Base-by-base conservation (phyloP, 805 yeast genomes). In the Jamesozyma spencerorum region DNA sequence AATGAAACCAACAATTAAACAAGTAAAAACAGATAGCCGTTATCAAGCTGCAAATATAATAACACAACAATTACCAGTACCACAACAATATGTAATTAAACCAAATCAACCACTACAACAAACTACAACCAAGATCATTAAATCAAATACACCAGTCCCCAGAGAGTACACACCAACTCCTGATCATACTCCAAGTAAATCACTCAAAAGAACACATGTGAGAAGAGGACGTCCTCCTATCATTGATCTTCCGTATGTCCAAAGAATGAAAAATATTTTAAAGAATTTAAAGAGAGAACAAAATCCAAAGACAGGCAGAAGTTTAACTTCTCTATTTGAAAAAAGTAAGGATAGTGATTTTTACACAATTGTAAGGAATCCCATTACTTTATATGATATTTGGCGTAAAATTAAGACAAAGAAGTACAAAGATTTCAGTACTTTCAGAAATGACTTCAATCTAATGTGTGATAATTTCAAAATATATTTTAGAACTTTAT, bases 261-360 rank as follows among this genome's bases (percentile, higher is more conserved):
- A 86, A 55, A 71, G 97, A 47, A 87, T 90, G 62, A 88, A 90
- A 60, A 79, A 85, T 49, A 79, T 92, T 30, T 65, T 92, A 69
- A 77, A 94, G 58, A 79, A 76, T 37, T 68, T 92, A 55, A 84
- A 87, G 54, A 84, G 84, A 55, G 79, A 82, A 44, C 72, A 75
- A 34, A 78, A 73, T 50, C 68, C 70, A 1, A 66, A 66, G 34
- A 70, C 70, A 11, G 70, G 69, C 35, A 65, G 71, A 18, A 65
- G 72, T 28, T 63, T 84, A 33, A 73, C 79, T n/a, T 55, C 68
- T 14, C 74, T 74, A 48, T 87, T 88, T 62, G 97, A 90, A 49
- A 1, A 88, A 81, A 15, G 15, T 57, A 61, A 64, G 43, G 32
- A 35, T 1, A 34, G 32, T 11, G 61, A 60, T 42, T 59, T 76